Percentiles rank a stretch among this genome's conserved stretches.
Evolutionary conservation across 805 yeast species (phyloP).

Genomic region (Metahyphopichia silvanorum): DNA sequence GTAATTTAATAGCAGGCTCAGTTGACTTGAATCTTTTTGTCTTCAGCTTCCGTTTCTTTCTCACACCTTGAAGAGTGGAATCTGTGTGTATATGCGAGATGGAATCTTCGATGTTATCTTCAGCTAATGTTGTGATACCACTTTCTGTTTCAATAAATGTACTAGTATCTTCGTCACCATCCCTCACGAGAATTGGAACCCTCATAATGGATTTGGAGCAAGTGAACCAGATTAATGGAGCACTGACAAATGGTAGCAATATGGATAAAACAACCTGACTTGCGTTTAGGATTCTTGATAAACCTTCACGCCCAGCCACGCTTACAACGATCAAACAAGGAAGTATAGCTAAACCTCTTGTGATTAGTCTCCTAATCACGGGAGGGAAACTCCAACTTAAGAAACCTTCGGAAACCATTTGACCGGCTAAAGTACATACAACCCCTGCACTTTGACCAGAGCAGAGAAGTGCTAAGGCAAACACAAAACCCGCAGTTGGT

Average conservation of each 20-base stretch:
- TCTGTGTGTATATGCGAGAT: background rate
- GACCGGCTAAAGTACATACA: constrained; percentile 91
- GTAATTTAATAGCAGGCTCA: constrained; percentile 40
- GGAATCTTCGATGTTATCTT: constrained; percentile 3
- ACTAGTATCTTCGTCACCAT: constrained; percentile 25
- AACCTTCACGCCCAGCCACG: constrained; percentile 76
- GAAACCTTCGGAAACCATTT: constrained; percentile 90
- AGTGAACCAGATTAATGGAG: constrained; percentile 83
- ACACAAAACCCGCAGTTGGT: constrained; percentile 82
- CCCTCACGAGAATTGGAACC: constrained; percentile 39
- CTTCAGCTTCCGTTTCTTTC: background rate
- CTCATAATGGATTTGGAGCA: constrained; percentile 65
- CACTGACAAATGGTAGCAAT: constrained; percentile 81
- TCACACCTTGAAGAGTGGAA: background rate
- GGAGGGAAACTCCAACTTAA: constrained; percentile 78
- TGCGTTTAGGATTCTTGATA: constrained; percentile 68
- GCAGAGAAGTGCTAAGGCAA: constrained; percentile 83
- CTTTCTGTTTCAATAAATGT: constrained; percentile 12
- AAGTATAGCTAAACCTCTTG: constrained; percentile 77
- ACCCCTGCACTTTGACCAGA: constrained; percentile 96
- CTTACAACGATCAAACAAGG: constrained; percentile 80
- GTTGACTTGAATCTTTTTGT: constrained; percentile 22
- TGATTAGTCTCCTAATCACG: constrained; percentile 72
- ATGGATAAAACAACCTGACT: constrained; percentile 81
- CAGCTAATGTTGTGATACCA: background rate